Conservation (phyloP, 345 rosid species). For the Clausena lansium region DNA sequence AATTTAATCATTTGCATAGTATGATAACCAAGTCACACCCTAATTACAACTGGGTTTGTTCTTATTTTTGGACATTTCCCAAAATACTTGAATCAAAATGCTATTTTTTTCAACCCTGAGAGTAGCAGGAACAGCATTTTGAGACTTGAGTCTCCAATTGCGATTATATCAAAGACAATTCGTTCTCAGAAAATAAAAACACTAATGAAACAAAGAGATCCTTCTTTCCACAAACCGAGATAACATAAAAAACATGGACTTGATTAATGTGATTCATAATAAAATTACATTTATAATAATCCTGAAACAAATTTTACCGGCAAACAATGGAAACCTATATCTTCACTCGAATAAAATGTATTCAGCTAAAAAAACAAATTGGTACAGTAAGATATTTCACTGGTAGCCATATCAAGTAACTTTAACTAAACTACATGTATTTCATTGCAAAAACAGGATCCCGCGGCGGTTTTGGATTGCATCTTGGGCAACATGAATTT, state of each 20-base stretch:
- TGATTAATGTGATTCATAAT: no score
- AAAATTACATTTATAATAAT: neutral
- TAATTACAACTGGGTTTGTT: no score
- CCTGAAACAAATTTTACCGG: neutral
- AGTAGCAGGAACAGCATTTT: neutral
- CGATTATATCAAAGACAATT: neutral
- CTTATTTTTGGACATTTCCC: neutral
- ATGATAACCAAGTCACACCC: no score
- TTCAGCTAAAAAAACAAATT: neutral
- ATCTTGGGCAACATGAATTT: conserved; percentile 12
- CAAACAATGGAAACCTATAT: conserved; percentile 14
- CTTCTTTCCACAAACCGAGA: neutral
- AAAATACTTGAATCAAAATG: neutral
- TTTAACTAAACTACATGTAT: conserved; percentile 12
- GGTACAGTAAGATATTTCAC: neutral
- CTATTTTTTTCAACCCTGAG: neutral
- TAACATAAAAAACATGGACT: no score
- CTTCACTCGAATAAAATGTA: conserved; percentile 4
- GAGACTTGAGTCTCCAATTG: neutral
- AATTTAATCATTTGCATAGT: no score
- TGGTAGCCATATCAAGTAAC: neutral
- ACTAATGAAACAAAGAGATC: neutral
- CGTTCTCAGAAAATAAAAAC: neutral
- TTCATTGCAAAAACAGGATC: conserved; percentile 19
- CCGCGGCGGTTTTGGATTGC: neutral